phyloP scores from a whole-genome alignment of 1,284 basidiomycete species.

The Malassezia pachydermatis region DNA sequence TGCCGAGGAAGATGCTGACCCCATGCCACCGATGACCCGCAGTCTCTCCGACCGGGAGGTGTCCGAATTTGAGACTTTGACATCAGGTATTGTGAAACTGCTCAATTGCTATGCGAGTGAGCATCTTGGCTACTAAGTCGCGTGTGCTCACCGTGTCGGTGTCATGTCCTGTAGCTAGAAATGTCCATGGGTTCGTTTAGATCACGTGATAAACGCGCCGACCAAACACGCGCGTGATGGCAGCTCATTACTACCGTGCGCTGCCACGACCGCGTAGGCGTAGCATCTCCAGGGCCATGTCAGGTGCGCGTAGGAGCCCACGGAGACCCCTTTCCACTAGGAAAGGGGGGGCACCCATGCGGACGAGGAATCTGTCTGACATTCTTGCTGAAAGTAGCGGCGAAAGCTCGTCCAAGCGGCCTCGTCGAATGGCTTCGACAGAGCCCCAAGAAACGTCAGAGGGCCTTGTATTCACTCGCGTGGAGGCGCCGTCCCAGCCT shows the following conservation, averaged over 20 bases:
- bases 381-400: background rate
- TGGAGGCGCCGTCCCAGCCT: background rate
- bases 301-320: constrained; percentile 12
- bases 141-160: too few relatives aligned
- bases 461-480: constrained; percentile 7
- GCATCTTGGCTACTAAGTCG: too few relatives aligned
- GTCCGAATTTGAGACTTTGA: constrained; percentile 36
- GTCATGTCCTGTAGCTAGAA: too few relatives aligned
- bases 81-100: constrained; percentile 30
- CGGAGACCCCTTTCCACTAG: background rate
- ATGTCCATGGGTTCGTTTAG: too few relatives aligned
- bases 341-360: background rate
- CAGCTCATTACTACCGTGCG: background rate
- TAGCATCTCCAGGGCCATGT: constrained; percentile 7
- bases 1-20: constrained; percentile 10
- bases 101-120: constrained; percentile 34
- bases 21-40: constrained; percentile 4
- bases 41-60: constrained; percentile 32
- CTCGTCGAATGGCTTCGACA: background rate
- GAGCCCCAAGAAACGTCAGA: constrained; percentile 4
- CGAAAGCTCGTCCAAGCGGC: background rate
- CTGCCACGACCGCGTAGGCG: background rate
- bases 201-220: constrained; percentile 14
- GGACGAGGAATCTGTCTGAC: constrained; percentile 1
- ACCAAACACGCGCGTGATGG: constrained; percentile 5